Base-by-base conservation (phyloP, 345 rosid species). In the Boechera divaricarpa region DNA sequence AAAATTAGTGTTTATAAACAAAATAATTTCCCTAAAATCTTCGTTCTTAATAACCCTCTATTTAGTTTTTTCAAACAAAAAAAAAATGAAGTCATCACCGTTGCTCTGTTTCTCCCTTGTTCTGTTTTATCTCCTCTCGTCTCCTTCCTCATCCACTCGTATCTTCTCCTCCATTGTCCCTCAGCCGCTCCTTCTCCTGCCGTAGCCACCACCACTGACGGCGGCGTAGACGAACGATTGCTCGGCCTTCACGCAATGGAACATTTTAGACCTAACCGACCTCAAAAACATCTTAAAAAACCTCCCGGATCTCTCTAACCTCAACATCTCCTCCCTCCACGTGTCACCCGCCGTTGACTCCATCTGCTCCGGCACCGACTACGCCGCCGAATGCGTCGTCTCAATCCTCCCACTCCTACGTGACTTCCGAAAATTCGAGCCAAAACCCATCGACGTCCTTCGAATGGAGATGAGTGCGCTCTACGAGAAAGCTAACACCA, bases 361-460 rank as follows among this genome's bases (percentile, higher is more conserved):
- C 33, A 13, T 72, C 2, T 72, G 76, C 29, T 61, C 76, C 35
- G 59, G 49, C 33, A 72, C 76, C 26, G 76, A 72, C 21, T 51
- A 72, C 68, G 49, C 49, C 68, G 69, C 36, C 15, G 67, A 59
- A 61, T 61, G 76, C 69, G 16, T 61, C 49, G 35, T 62, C 48
- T 61, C 76, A 35, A 72, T 72, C 69, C 76, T 72, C 24, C 76
- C 76, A 39, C 54, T 72, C 35, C 76, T 72, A 49, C 58, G 49
- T 26, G 36, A 72, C 24, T 62, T 59, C 57, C 45, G 59, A 1
- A 47, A 48, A 62, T 59, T 47, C 68, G 68, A 72, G 35, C 67
- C 76, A 3, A 72, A 59, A 59, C 76, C 77, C 12, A n/a, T 73
- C 77, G 77, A 73, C 12, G 28, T 73, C 26, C 77, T 73, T 10